Evolutionary conservation across 75 land plant genomes (phyloP).

Genomic region (Isoetes taiwanensis): DNA sequence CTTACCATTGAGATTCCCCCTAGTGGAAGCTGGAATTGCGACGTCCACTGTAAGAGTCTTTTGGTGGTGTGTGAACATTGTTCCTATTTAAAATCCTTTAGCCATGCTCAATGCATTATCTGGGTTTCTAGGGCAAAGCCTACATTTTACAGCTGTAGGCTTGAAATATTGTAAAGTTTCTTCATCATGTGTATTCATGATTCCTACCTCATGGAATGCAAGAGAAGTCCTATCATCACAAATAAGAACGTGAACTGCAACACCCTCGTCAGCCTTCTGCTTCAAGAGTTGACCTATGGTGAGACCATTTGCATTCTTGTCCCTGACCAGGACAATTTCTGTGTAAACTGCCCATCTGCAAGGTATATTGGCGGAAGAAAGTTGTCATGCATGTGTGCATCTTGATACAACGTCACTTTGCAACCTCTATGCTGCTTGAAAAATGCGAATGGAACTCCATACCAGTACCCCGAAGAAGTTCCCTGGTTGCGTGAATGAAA

Average conservation of each 20-base stretch:
- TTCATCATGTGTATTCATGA: constrained; percentile 44
- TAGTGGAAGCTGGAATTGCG: too few species aligned
- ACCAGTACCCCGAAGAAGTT: constrained; percentile 22
- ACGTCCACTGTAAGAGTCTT: constrained; percentile 60
- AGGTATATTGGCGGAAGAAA: constrained; percentile 37
- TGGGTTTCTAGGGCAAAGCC: constrained; percentile 37
- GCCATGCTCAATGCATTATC: constrained; percentile 15
- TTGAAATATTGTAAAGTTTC: constrained; percentile 24
- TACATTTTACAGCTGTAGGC: constrained; percentile 25
- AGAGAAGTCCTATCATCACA: constrained; percentile 38
- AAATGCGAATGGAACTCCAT: constrained; percentile 24
- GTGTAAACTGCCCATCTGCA: constrained; percentile 30
- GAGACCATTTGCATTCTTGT: constrained; percentile 32
- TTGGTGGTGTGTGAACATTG: constrained; percentile 73
- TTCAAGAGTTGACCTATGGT: constrained; percentile 58
- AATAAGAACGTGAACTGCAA: constrained; percentile 51
- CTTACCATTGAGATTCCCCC: too few species aligned
- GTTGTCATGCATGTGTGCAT: constrained; percentile 27
- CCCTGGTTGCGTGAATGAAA: constrained; percentile 13
- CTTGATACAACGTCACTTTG: constrained; percentile 37
- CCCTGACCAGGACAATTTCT: constrained; percentile 24
- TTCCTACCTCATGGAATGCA: constrained; percentile 11
- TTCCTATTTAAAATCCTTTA: constrained; percentile 25
- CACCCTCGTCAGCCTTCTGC: constrained; percentile 66
- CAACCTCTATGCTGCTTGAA: constrained; percentile 21